These are phyloP conservation scores for Cadophora sp. DNA, from an alignment of 2,329 filamentous ascomycete species.

Conservation along the genomic window DNA sequence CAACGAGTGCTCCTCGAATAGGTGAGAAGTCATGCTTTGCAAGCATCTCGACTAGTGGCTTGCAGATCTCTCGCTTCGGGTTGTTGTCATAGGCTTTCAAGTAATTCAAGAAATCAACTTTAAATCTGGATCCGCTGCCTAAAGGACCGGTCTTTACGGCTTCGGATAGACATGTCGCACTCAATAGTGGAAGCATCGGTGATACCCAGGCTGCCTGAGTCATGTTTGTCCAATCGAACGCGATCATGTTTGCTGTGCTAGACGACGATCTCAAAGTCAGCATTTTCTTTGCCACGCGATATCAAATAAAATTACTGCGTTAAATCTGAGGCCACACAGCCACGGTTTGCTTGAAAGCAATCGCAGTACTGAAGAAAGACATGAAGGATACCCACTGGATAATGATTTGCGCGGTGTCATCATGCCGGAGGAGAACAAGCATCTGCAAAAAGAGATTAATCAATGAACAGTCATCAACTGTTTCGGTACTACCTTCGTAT, in stretches of 20 bases:
- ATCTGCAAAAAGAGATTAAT: constrained; percentile 61
- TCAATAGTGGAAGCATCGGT: constrained; percentile 64
- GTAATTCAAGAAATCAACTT: constrained; percentile 76
- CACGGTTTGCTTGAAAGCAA: no score
- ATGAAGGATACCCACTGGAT: constrained; percentile 61
- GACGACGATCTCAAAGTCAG: not conserved
- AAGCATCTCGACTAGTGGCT: constrained; percentile 63
- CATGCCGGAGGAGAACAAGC: constrained; percentile 81
- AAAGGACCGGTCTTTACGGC: constrained; percentile 32
- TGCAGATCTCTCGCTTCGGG: constrained; percentile 58
- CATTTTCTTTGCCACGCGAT: not conserved
- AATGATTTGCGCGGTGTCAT: constrained; percentile 77
- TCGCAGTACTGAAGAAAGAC: no score
- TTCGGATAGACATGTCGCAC: not conserved
- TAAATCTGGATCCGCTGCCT: constrained; percentile 75
- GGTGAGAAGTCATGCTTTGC: constrained; percentile 70
- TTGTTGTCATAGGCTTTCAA: constrained; percentile 69
- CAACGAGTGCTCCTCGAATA: constrained; percentile 75
- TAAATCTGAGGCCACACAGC: no score
- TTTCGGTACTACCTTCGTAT: constrained; percentile 46
- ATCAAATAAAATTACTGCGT: no score
- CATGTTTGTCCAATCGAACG: constrained; percentile 87
- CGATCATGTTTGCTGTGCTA: constrained; percentile 86
- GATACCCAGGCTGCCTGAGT: constrained; percentile 84
- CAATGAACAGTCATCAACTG: no score